Evolutionary conservation across 305 asterid species (phyloP).

Genomic region (Plantago coronopus): DNA sequence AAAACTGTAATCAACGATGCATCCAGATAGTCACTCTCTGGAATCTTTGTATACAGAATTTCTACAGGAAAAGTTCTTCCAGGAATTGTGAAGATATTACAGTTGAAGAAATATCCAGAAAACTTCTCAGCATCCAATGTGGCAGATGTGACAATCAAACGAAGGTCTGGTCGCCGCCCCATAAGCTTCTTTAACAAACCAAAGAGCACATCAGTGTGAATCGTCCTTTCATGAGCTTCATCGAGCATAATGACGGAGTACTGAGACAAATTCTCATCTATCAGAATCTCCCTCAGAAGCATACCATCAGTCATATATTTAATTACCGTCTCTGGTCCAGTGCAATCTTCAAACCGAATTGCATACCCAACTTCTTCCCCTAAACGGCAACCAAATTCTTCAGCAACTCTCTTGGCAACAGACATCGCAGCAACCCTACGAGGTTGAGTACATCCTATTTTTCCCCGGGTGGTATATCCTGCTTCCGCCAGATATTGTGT

Average conservation of each 20-base stretch:
- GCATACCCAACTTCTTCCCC: slow-evolving; percentile 96
- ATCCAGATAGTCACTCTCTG: slow-evolving; percentile 82
- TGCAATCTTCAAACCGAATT: slow-evolving; percentile 90
- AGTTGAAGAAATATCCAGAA: slow-evolving; percentile 79
- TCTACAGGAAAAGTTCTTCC: slow-evolving; percentile 87
- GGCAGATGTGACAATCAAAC: slow-evolving; percentile 84
- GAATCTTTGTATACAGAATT: slow-evolving; percentile 78
- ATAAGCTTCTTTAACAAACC: slow-evolving; percentile 71
- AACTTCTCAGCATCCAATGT: slow-evolving; percentile 90
- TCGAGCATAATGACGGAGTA: slow-evolving; percentile 89
- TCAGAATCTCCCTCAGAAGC: slow-evolving; percentile 86
- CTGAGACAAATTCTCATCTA: slow-evolving; percentile 73
- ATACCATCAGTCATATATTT: slow-evolving; percentile 99
- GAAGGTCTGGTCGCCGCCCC: slow-evolving; percentile 80
- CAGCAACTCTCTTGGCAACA: slow-evolving; percentile 95
- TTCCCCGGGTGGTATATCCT: slow-evolving; percentile 85
- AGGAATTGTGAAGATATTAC: slow-evolving; percentile 86
- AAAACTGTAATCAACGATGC: slow-evolving; percentile 74
- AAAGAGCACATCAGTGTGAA: slow-evolving; percentile 75
- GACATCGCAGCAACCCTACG: slow-evolving; percentile 98
- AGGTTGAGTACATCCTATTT: slow-evolving; percentile 95
- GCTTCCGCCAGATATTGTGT: slow-evolving; percentile 96
- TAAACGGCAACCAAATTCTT: slow-evolving; percentile 86
- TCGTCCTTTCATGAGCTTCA: slow-evolving; percentile 92
- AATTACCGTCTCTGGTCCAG: slow-evolving; percentile 93